Base-by-base conservation (phyloP, 805 yeast species). In the Alloascoidea hylecoeti region DNA sequence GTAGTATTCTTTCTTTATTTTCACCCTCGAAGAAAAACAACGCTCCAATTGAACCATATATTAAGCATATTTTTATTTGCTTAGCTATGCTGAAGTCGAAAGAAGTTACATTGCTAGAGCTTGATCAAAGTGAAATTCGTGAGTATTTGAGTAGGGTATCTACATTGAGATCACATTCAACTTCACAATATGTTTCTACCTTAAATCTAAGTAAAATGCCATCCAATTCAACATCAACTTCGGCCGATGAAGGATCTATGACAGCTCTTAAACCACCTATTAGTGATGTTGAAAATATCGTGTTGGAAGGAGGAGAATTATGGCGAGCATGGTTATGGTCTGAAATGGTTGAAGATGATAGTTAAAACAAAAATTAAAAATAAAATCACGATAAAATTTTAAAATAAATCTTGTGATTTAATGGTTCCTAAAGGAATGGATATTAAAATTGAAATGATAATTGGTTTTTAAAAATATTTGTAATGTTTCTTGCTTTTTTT, bases 91-190 rank as follows among this genome's bases (percentile, higher is more conserved):
- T 88, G 45, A 83, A 83, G 55, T 76, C 89, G 38, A 78, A 79
- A 55, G 88, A 81, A 47, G 73, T 74, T 46, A 74, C 80, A 32
- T 64, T 88, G 39, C 67, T 83, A 45, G 96, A 88, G 52, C 75
- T 86, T 45, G 97, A 88, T 50, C 94, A 84, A 52, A 76, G 82
- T 44, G 97, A 88, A 57, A 83, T 85, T 35, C 66, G 86, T 30
- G 94, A 86, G 51, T 75, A 75, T 45, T 64, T 88, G 43, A 72
- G 73, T 43, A 69, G 53, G 34, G 42, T 57, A 5, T 60, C 55
- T 40, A 56, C 57, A 41, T 30, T 41, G 16, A 50, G 50, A 48
- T 50, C 33, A 44, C 53, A 5, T 46, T 48, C 43, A 41, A 43
- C 17, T 19, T 37, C 15, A 36, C 33, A 38, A 34, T 9, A 40